Percentiles rank a stretch among this genome's conserved stretches.
phyloP scores from a whole-genome alignment of 208 protist species.

The Acanthamoeba quina region DNA sequence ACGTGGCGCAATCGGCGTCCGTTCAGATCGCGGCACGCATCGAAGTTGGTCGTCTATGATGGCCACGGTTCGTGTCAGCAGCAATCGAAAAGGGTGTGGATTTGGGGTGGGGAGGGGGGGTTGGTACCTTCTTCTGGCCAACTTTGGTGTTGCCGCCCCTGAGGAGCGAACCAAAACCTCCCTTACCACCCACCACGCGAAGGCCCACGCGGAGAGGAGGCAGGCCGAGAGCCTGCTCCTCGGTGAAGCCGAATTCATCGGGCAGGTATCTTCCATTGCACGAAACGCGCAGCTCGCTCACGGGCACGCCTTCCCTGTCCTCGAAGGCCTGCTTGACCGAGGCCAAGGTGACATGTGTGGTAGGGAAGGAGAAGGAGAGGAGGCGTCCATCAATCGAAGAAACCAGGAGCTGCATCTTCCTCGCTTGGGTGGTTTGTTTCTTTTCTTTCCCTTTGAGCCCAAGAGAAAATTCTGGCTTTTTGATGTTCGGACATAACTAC shows the following conservation, averaged over 20 bases:
- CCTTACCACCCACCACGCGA: constrained; percentile 51
- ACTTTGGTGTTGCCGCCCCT: constrained; percentile 37
- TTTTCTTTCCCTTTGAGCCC: neutral
- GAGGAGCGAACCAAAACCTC: constrained; percentile 65
- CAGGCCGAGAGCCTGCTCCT: neutral
- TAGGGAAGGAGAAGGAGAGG: constrained; percentile 10
- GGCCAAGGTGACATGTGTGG: neutral
- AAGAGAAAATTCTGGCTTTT: too few relatives aligned
- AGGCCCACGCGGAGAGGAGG: constrained; percentile 13
- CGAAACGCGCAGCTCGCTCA: neutral
- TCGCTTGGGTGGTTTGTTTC: neutral
- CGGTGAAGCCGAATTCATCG: neutral
- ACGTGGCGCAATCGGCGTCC: constrained; percentile 44
- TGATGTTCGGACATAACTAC: too few relatives aligned
- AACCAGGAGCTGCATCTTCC: neutral
- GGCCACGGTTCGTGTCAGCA: neutral
- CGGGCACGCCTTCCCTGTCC: neutral
- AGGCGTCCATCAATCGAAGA: constrained; percentile 15
- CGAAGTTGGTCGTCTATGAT: constrained; percentile 54
- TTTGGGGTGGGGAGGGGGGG: too few relatives aligned
- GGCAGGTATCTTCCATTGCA: neutral
- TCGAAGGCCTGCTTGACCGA: neutral
- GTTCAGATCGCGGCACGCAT: constrained; percentile 55
- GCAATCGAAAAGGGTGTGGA: neutral
- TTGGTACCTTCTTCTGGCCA: constrained; percentile 57